Base-by-base conservation (phyloP, 306 rosid genomes). In the Dalbergia cochinchinensis region DNA sequence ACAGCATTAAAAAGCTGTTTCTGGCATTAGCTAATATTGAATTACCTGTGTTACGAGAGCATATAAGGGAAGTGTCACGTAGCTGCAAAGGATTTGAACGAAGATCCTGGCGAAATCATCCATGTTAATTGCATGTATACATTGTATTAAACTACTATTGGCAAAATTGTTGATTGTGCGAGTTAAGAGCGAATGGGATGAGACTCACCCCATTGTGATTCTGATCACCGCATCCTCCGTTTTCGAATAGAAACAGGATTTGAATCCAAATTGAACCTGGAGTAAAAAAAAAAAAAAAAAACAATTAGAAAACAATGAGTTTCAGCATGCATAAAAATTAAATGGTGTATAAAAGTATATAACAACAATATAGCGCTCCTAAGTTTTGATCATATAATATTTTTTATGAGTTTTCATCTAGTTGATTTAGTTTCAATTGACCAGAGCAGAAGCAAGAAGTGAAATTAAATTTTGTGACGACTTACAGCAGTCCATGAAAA, bases 401-500 rank as follows among this genome's bases (percentile, higher is more conserved):
- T 47, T 47, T 47, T 47, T 47, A 13, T 14, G 57, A 1, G 6
- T n/a, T n/a, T 53, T 6, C 20, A n/a, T 53, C 11, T 1, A n/a
- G 22, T 16, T 31, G 13, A 15, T 19, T 54, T 57, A 15, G 7
- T 19, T 37, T 35, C 4, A 11, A 12, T 12, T 48, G 8, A 65
- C 39, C 19, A 15, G 19, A 73, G 13, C 15, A 59, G 35, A 39
- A 12, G 48, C 19, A 42, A 42, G 6, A 10, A 69, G 14, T 14
- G 22, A 20, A 47, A 11, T 47, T 44, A 9, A 26, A 8, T 15
- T 60, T 60, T 48, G 4, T 54, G 1, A 71, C 5, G 53, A 71
- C 86, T 75, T 90, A 92, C 99, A 86, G 85, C 77, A 70, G 92
- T 80, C 99, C 99, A 94, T 15, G 90, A 74, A 70, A 92, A 83